Percentiles rank a stretch among this genome's conserved stretches.
phyloP scores from a whole-genome alignment of 1,284 basidiomycete species.

The Sutorius eximius region DNA sequence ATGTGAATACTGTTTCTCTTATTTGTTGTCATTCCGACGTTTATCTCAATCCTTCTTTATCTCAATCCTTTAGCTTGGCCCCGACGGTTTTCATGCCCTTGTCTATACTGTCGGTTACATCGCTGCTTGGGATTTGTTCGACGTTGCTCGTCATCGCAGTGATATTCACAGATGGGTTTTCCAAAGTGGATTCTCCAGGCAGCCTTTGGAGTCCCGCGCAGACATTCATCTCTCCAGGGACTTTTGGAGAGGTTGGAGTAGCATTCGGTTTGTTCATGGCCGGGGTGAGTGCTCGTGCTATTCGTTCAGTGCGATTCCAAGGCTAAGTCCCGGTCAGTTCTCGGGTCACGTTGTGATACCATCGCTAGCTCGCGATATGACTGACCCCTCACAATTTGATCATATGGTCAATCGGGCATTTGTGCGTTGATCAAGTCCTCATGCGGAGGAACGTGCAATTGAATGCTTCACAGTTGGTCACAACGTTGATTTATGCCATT shows the following conservation, averaged over 20 bases:
- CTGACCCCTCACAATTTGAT: conserved; percentile 78
- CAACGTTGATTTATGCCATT: conserved; percentile 76
- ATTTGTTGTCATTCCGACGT: not conserved
- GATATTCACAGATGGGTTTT: conserved; percentile 82
- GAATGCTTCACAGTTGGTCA: conserved; percentile 52
- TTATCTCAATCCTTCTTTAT: conserved; percentile 37
- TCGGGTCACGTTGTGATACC: conserved; percentile 94
- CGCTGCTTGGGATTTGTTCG: conserved; percentile 80
- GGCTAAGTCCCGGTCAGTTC: conserved; percentile 49
- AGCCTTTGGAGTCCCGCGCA: conserved; percentile 75
- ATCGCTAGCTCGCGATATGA: conserved; percentile 88
- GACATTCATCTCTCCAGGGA: conserved; percentile 65
- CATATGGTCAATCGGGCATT: conserved; percentile 87
- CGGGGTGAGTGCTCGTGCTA: conserved; percentile 58
- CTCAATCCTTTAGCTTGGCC: conserved; percentile 52
- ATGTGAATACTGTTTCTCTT: conserved; percentile 50
- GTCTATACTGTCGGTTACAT: conserved; percentile 81
- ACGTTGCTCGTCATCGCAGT: conserved; percentile 78
- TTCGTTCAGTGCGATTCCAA: not conserved
- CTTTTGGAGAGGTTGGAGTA: conserved; percentile 62
- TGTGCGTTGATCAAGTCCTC: conserved; percentile 39
- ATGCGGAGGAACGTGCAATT: not conserved
- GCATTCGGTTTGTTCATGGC: conserved; percentile 93
- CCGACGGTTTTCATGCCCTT: conserved; percentile 86
- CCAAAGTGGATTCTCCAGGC: conserved; percentile 78